Percentiles rank a stretch among this genome's conserved stretches.
These are phyloP conservation scores for Rubroboletus pulcherrimus DNA, from an alignment of 768 basidiomycete genomes.

Conservation along the genomic window DNA sequence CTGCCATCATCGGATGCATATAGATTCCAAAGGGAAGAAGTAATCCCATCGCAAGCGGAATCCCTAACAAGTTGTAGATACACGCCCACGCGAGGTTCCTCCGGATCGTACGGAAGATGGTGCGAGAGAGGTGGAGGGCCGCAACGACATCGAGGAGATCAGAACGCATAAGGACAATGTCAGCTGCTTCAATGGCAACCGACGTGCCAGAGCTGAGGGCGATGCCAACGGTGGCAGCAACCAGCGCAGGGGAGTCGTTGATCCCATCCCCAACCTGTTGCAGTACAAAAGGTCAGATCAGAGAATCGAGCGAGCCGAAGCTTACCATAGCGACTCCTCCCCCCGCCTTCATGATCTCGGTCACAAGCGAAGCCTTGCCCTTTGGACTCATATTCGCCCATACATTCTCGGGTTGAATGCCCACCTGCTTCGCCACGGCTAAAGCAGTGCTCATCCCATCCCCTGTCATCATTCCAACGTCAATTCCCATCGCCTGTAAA, in stretches of 20 bases:
- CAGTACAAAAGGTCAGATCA: background rate
- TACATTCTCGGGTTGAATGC: constrained; percentile 77
- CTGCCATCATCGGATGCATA: constrained; percentile 97
- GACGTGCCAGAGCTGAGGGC: constrained; percentile 95
- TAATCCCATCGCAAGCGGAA: constrained; percentile 96
- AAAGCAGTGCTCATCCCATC: constrained; percentile 82
- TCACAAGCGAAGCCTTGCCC: constrained; percentile 85
- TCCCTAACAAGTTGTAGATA: constrained; percentile 87
- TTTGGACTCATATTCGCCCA: constrained; percentile 94
- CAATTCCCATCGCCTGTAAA: constrained; percentile 84
- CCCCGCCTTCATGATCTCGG: constrained; percentile 73
- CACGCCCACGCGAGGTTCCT: constrained; percentile 97
- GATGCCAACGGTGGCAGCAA: constrained; percentile 93
- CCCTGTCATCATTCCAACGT: constrained; percentile 92
- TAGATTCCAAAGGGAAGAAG: constrained; percentile 90
- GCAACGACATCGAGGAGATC: constrained; percentile 98
- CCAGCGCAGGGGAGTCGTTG: constrained; percentile 97
- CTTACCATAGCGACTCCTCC: constrained; percentile 91
- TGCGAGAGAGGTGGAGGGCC: constrained; percentile 83
- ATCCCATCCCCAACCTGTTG: constrained; percentile 94
- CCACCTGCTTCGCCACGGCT: constrained; percentile 87
- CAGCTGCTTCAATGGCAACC: constrained; percentile 96
- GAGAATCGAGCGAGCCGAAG: constrained; percentile 4
- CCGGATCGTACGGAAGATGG: constrained; percentile 86
- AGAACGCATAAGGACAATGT: constrained; percentile 96